Conservation (phyloP, 225 moss, liverwort and hornwort genomes). For the Antitrichia curtipendula region DNA sequence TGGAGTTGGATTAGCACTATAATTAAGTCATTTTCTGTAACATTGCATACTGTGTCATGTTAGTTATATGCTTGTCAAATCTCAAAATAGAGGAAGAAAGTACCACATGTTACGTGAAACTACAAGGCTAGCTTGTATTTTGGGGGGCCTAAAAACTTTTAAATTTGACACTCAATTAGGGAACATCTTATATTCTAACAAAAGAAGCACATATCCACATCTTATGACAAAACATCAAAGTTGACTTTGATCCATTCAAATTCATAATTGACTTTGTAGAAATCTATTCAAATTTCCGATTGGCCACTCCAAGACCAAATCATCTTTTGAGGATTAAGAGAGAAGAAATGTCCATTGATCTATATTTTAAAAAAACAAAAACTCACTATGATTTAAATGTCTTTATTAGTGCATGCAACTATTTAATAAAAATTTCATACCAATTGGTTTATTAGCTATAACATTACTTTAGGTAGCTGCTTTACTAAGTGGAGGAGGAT, state of each 20-base stretch:
- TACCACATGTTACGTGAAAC: background rate
- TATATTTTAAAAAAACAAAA: no score
- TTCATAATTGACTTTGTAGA: no score
- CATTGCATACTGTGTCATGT: background rate
- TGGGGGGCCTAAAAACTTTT: rapidly evolving
- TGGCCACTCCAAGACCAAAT: no score
- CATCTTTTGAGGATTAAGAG: background rate
- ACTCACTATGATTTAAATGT: background rate
- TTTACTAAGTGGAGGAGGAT: conserved; percentile 29
- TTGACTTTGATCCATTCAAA: background rate
- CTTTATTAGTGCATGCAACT: background rate
- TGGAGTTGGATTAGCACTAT: background rate
- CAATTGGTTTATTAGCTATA: background rate
- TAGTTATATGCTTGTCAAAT: background rate
- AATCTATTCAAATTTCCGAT: background rate
- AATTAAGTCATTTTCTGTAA: background rate
- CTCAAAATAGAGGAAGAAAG: background rate
- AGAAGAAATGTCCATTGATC: background rate
- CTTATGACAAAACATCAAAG: rapidly evolving
- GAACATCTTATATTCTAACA: background rate
- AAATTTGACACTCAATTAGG: rapidly evolving
- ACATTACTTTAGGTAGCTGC: conserved; percentile 13
- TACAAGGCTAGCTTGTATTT: background rate
- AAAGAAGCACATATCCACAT: rapidly evolving
- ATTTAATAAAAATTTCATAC: background rate